phyloP scores from a whole-genome alignment of 768 basidiomycete species.

The Daedaleopsis nitida region DNA sequence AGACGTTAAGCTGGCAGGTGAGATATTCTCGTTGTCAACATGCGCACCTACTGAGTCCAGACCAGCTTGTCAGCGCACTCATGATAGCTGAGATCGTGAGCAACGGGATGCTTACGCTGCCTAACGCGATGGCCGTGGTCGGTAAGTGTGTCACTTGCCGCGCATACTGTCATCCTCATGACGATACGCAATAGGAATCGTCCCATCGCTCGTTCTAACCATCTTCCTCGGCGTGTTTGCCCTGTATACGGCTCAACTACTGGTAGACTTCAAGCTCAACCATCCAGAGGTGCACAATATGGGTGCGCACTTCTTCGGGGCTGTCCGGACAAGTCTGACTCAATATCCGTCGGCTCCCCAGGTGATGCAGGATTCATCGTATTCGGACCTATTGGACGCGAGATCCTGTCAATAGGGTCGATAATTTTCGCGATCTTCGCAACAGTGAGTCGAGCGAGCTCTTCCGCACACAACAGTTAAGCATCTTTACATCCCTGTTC shows the following conservation, averaged over 20 bases:
- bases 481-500: not conserved
- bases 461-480: too few relatives aligned
- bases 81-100: constrained; percentile 63
- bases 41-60: not conserved
- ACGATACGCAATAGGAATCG: constrained; percentile 41
- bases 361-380: constrained; percentile 55
- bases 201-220: constrained; percentile 54
- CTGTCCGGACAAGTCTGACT: not conserved
- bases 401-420: constrained; percentile 47
- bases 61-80: constrained; percentile 47
- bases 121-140: constrained; percentile 52
- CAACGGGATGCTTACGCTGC: constrained; percentile 57
- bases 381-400: constrained; percentile 49
- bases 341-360: constrained; percentile 17
- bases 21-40: not conserved
- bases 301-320: constrained; percentile 32
- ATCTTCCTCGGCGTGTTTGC: constrained; percentile 54
- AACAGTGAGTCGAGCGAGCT: constrained; percentile 13
- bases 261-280: constrained; percentile 59
- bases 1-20: constrained; percentile 56
- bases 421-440: constrained; percentile 52
- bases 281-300: constrained; percentile 57
- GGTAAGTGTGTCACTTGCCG: constrained; percentile 36
- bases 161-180: not conserved
- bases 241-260: constrained; percentile 51